phyloP scores from a whole-genome alignment of 768 basidiomycete genomes.

The Hysterangium stoloniferum region DNA sequence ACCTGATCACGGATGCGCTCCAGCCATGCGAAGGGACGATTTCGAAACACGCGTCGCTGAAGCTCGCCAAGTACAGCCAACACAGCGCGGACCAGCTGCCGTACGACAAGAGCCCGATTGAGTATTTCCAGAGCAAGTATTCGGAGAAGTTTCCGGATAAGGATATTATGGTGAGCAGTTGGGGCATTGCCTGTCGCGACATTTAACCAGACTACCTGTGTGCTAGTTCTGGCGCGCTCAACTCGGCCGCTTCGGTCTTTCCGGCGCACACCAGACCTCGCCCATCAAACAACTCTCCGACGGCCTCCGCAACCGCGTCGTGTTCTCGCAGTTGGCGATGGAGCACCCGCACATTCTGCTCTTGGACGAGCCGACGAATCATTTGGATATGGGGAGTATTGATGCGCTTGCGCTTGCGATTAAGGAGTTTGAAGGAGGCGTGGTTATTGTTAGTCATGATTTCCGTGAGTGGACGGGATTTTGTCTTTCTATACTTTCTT shows the following conservation, averaged over 20 bases:
- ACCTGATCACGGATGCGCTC: slow-evolving; percentile 78
- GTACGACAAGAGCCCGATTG: slow-evolving; percentile 83
- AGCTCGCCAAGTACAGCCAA: slow-evolving; percentile 97
- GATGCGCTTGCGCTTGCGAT: slow-evolving; percentile 93
- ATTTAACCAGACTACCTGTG: slow-evolving; percentile 12
- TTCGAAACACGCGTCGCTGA: slow-evolving; percentile 82
- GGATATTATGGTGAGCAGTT: slow-evolving; percentile 61
- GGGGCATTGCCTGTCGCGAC: neutral
- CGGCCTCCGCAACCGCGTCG: slow-evolving; percentile 93
- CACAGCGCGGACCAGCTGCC: slow-evolving; percentile 98
- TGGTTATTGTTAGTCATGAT: slow-evolving; percentile 99
- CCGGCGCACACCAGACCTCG: slow-evolving; percentile 87
- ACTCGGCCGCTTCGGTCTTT: slow-evolving; percentile 92
- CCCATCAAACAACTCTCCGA: slow-evolving; percentile 94
- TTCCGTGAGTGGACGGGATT: slow-evolving; percentile 69
- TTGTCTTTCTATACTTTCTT: neutral
- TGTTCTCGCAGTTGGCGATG: slow-evolving; percentile 94
- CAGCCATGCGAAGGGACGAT: slow-evolving; percentile 81
- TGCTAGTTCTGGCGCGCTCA: slow-evolving; percentile 86
- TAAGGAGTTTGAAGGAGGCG: slow-evolving; percentile 95
- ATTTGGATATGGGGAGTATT: slow-evolving; percentile 97
- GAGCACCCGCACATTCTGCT: slow-evolving; percentile 94
- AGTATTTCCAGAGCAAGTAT: slow-evolving; percentile 87
- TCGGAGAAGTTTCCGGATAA: slow-evolving; percentile 85
- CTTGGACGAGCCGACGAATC: slow-evolving; percentile 92